Conservation (phyloP, 257 asterid genomes). For the Solanum ossicruentum region DNA sequence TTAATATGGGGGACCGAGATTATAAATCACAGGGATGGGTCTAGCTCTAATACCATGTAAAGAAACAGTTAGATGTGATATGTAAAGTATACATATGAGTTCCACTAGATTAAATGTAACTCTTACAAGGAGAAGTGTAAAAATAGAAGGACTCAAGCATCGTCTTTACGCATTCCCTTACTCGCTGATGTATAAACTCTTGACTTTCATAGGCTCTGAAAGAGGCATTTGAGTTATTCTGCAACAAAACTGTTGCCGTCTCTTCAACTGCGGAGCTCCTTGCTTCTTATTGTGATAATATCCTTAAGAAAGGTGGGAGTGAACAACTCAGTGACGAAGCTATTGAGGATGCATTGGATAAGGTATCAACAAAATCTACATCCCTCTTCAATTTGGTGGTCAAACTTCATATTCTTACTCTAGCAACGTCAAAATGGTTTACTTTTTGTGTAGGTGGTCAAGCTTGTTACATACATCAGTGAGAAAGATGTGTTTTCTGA, state of each 20-base stretch:
- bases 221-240: constrained; percentile 43
- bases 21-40: not conserved
- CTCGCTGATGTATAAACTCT: not conserved
- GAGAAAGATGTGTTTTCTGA: constrained; percentile 52
- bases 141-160: not conserved
- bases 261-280: constrained; percentile 32
- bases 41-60: not conserved
- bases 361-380: constrained; percentile 7
- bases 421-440: not conserved
- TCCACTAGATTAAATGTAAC: not conserved
- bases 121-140: not conserved
- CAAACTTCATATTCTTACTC: not conserved
- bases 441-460: constrained; percentile 20
- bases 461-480: constrained; percentile 29
- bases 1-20: not conserved
- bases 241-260: constrained; percentile 32
- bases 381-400: not conserved
- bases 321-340: constrained; percentile 37
- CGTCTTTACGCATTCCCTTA: not conserved
- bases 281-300: constrained; percentile 37
- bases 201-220: constrained; percentile 24
- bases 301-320: constrained; percentile 35
- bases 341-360: constrained; percentile 37
- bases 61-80: not conserved
- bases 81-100: not conserved